These are phyloP conservation scores for Paramyrothecium sp. DNA, from an alignment of 2,329 filamentous ascomycete species.

Conservation along the genomic window DNA sequence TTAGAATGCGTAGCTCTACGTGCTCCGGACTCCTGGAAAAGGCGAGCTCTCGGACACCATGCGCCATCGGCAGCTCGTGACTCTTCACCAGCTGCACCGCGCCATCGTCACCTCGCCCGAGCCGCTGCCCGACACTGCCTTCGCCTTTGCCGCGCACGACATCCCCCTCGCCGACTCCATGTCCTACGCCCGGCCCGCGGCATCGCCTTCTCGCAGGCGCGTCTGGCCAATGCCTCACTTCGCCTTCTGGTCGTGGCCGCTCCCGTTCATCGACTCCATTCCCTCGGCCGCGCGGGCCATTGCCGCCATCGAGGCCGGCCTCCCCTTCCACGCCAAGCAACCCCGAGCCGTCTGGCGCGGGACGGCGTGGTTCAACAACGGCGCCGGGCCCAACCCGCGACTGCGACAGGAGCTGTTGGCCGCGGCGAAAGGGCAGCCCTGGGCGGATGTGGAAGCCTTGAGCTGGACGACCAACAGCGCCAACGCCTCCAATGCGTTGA, in stretches of 20 bases:
- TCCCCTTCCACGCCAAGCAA: slow-evolving; percentile 28
- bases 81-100: slow-evolving; percentile 52
- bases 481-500: slow-evolving; percentile 41
- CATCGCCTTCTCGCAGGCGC: slow-evolving; percentile 29
- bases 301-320: slow-evolving; percentile 28
- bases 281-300: slow-evolving; percentile 36
- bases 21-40: slow-evolving; percentile 39
- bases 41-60: slow-evolving; percentile 42
- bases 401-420: slow-evolving; percentile 39
- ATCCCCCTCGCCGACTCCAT: slow-evolving; percentile 41
- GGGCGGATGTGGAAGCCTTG: slow-evolving; percentile 48
- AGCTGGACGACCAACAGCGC: slow-evolving; percentile 28
- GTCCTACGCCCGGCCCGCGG: slow-evolving; percentile 45
- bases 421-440: slow-evolving; percentile 30
- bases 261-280: slow-evolving; percentile 47
- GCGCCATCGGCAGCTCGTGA: slow-evolving; percentile 46
- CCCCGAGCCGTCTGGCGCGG: slow-evolving; percentile 49
- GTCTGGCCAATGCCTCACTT: slow-evolving; percentile 56
- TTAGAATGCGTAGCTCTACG: slow-evolving; percentile 32
- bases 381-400: slow-evolving; percentile 29
- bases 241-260: slow-evolving; percentile 53
- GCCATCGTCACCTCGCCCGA: slow-evolving; percentile 49
- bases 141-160: slow-evolving; percentile 52
- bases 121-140: slow-evolving; percentile 47
- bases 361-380: slow-evolving; percentile 48